phyloP scores from a whole-genome alignment of 257 asterid genomes.

The Solanum lignicaule region DNA sequence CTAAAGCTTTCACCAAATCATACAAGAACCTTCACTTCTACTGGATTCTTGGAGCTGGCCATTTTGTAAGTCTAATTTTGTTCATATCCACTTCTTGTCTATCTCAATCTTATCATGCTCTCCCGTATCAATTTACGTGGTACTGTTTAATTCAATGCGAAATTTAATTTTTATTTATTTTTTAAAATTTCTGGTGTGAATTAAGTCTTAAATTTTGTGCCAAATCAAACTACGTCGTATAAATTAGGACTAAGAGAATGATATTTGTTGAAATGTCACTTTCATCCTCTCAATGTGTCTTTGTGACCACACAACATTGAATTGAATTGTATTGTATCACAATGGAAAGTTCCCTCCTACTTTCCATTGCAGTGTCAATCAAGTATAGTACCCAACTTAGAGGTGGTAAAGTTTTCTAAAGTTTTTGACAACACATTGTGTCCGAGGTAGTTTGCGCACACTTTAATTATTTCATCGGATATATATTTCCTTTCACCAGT shows the following conservation, averaged over 20 bases:
- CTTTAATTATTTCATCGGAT: not conserved
- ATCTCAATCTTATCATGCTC: not conserved
- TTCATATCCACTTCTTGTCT: not conserved
- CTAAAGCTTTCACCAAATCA: conserved; percentile 63
- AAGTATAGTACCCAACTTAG: not conserved
- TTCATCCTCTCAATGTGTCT: not conserved
- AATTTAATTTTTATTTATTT: not conserved
- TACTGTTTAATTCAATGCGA: rapidly evolving
- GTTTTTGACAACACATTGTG: not conserved
- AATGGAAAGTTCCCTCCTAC: not conserved
- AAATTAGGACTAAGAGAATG: rapidly evolving
- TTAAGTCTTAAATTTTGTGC: too few species aligned
- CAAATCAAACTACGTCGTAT: not conserved
- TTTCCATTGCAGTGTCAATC: not conserved
- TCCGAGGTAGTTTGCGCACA: not conserved
- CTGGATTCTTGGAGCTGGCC: conserved; percentile 99
- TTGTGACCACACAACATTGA: not conserved
- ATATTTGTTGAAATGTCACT: not conserved
- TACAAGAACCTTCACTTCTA: conserved; percentile 68
- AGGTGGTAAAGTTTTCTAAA: not conserved
- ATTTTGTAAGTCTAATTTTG: conserved; percentile 50
- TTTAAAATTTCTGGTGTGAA: not conserved
- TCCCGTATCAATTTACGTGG: not conserved
- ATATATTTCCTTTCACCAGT: not conserved
- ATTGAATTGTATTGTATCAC: not conserved